Base-by-base conservation (phyloP, 176 grass and related monocot genomes). In the barley (Hordeum vulgare) region DNA sequence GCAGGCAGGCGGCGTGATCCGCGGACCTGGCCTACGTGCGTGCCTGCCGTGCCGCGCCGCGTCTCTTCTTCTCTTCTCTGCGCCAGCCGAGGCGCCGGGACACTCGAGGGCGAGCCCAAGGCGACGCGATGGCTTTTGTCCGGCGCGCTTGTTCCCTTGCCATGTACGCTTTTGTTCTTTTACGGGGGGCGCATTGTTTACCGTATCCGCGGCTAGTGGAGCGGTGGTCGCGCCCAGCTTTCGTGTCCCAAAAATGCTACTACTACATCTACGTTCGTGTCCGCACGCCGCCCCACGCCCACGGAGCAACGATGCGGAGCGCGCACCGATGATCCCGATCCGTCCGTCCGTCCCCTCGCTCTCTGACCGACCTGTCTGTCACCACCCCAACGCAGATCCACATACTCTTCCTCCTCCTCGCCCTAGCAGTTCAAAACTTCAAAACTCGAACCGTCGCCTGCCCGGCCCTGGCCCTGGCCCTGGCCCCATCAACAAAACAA, bases 161-260 rank as follows among this genome's bases (percentile, higher is more conserved):
- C 20, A 11, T 18, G 59, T 49, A 62, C 61, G 60, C 40, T 40
- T 74, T 53, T 81, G 11, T 66, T 74, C 2, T 25, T 29, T 71
- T 69, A n/a, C 44, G 12, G 13, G 44, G 44, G 13, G 13, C 45
- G 7, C 68, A 29, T 87, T 83, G 54, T 88, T 83, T 88, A 88
- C 61, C 36, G 70, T 64, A 42, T 12, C 86, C 80, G 42, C 49
- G 41, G 65, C 21, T 66, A 20, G 70, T 74, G 70, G 70, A 74
- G 42, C 70, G 68, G 77, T 88, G 85, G 64, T 61, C 71, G 68
- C 49, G 42, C 42, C 70, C 85, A 69, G 40, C 84, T 61, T 59
- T 86, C 34, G 44, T 54, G 61, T 66, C n/a, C n/a, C n/a, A n/a
- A n/a, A n/a, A n/a, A n/a, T n/a, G n/a, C n/a, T n/a, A n/a, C n/a